These are phyloP conservation scores for Coemansia aciculifera DNA, from an alignment of 192 early-diverging fungal species.

Conservation along the genomic window DNA sequence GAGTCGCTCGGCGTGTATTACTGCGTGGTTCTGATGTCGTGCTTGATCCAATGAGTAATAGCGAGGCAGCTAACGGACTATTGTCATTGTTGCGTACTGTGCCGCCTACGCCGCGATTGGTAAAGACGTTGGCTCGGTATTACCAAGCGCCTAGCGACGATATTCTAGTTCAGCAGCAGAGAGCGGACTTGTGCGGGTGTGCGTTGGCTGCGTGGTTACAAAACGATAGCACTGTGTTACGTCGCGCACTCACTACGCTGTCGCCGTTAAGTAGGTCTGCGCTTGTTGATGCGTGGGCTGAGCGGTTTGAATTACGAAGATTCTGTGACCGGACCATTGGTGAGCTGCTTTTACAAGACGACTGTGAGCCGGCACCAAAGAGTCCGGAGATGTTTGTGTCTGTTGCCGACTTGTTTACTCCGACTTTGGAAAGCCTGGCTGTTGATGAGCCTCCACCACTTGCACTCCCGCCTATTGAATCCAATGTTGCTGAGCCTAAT, in stretches of 20 bases:
- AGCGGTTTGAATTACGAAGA: conserved; percentile 6
- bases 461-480: not conserved
- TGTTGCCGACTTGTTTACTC: conserved; percentile 1
- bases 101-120: conserved; percentile 15
- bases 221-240: not conserved
- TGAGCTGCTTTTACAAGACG: not conserved
- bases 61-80: conserved; percentile 57
- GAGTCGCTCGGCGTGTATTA: conserved; percentile 23
- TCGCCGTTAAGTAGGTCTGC: not conserved
- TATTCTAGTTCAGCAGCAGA: not conserved
- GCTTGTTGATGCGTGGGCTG: conserved; percentile 10
- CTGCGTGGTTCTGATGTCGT: not conserved
- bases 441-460: not conserved
- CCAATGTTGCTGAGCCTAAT: too few species aligned
- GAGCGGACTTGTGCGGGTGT: conserved; percentile 34
- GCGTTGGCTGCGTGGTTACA: conserved; percentile 41
- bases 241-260: not conserved
- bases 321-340: not conserved
- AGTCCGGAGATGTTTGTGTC: not conserved
- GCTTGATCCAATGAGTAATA: conserved; percentile 26
- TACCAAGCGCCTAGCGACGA: not conserved
- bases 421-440: not conserved
- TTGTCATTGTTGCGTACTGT: conserved; percentile 48
- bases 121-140: conserved; percentile 4
- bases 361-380: not conserved